Base-by-base conservation (phyloP, 2,329 filamentous ascomycete species). In the Trichoderma pleuroti region DNA sequence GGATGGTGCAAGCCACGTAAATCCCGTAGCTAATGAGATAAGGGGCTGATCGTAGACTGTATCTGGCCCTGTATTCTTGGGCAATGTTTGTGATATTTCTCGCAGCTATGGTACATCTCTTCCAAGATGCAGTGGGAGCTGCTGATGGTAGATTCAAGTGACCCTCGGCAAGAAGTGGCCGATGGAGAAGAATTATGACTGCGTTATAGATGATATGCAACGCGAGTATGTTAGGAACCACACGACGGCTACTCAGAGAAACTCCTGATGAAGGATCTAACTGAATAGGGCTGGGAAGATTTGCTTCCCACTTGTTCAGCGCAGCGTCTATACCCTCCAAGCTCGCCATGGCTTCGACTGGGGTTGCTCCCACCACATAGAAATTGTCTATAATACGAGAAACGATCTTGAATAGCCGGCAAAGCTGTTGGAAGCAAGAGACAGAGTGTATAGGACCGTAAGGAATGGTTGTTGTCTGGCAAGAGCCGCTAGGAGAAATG, bases 1-100 rank as follows among this genome's bases (percentile, higher is more conserved):
- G 81, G 60, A 82, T 82, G 0, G 81, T 82, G 70, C 80, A 81
- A 4, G 81, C 78, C 16, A 82, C 80, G 70, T 82, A 82, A 0
- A 80, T 73, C 1, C 78, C 77, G 68, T 82, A 82, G 63, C 77
- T 77, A 16, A 81, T 73, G 39, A 82, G 71, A 72, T 82, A 82
- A 24, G 78, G 78, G 0, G 79, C 80, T 7, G 76, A 72, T 18
- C 77, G 74, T 2, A 82, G 73, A 6, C 74, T 77, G 69, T 80
- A 82, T 1, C 76, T 74, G 3, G 74, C 71, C 52, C 76, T 75
- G 57, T 81, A 82, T 5, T 77, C 32, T 46, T 61, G 18, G 9
- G 62, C 76, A 16, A 82, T 76, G 32, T 76, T 76, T 8, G 78
- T 80, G 69, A 82, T 82, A 62, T 77, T 76, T 46, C 76, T 76